A percentile compares a stretch with the other conserved stretches of the same genome.
phyloP scores from a whole-genome alignment of 2,329 filamentous ascomycete species.

The Sphaerulina vaccinii region DNA sequence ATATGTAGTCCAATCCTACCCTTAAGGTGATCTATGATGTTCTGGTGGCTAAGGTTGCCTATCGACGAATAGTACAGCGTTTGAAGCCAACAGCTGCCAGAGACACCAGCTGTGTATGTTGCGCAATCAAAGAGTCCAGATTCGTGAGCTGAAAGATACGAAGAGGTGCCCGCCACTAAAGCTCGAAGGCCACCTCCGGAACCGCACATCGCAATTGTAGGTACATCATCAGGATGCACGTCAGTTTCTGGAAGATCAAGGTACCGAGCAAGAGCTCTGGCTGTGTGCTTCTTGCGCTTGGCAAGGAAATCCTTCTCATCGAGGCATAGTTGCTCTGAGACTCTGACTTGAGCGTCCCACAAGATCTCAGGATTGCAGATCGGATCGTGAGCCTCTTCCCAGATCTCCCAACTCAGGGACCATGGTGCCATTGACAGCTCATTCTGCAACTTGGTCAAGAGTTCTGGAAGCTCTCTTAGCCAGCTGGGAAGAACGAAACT shows the following conservation, averaged over 20 bases:
- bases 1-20: slow-evolving; percentile 82
- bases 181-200: slow-evolving; percentile 90
- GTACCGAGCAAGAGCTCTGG: slow-evolving; percentile 75
- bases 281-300: slow-evolving; percentile 67
- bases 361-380: slow-evolving; percentile 81
- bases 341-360: slow-evolving; percentile 75
- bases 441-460: slow-evolving; percentile 77
- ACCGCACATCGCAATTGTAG: slow-evolving; percentile 88
- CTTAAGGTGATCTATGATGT: slow-evolving; percentile 81
- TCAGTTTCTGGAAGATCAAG: slow-evolving; percentile 73
- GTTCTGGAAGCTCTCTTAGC: slow-evolving; percentile 72
- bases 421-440: slow-evolving; percentile 86
- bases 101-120: slow-evolving; percentile 93
- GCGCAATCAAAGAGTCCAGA: slow-evolving; percentile 89
- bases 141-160: slow-evolving; percentile 78
- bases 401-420: slow-evolving; percentile 88
- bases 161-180: slow-evolving; percentile 85
- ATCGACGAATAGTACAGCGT: slow-evolving; percentile 82
- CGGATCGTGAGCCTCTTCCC: slow-evolving; percentile 84
- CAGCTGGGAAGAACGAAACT: slow-evolving; percentile 71
- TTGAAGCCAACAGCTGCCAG: slow-evolving; percentile 94
- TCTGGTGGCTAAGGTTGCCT: slow-evolving; percentile 63
- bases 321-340: slow-evolving; percentile 75
- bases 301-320: slow-evolving; percentile 76
- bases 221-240: slow-evolving; percentile 90